Percentiles rank a stretch among this genome's conserved stretches.
These are phyloP conservation scores for Cercospora sp. DNA, from an alignment of 2,329 filamentous ascomycete species.

Conservation along the genomic window DNA sequence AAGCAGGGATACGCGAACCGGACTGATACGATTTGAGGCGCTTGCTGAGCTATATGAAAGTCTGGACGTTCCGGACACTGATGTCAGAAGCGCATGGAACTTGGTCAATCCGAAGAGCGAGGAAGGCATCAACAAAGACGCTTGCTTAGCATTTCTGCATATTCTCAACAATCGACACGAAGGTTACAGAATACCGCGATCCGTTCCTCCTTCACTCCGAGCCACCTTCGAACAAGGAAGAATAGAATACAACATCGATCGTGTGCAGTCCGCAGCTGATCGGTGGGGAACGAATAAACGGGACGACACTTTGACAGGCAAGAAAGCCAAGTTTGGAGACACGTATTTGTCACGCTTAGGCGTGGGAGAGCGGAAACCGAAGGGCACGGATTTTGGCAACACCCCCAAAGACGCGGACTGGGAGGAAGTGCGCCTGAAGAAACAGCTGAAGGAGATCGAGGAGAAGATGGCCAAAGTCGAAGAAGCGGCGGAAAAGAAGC, in stretches of 20 bases:
- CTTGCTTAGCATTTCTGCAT: constrained; percentile 89
- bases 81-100: constrained; percentile 93
- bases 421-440: constrained; percentile 94
- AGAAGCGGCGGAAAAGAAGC: constrained; percentile 57
- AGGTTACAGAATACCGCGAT: constrained; percentile 88
- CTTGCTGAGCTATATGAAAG: constrained; percentile 83
- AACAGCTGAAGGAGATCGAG: constrained; percentile 86
- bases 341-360: constrained; percentile 91
- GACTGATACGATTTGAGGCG: constrained; percentile 71
- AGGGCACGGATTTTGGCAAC: constrained; percentile 85
- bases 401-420: constrained; percentile 88
- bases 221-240: constrained; percentile 91
- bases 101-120: constrained; percentile 88
- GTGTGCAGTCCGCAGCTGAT: constrained; percentile 62
- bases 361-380: constrained; percentile 68
- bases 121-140: constrained; percentile 87
- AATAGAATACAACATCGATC: constrained; percentile 93
- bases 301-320: constrained; percentile 77
- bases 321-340: constrained; percentile 96
- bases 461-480: constrained; percentile 83
- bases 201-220: constrained; percentile 85
- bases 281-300: constrained; percentile 79
- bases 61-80: constrained; percentile 70
- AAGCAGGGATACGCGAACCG: constrained; percentile 75
- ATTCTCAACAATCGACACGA: constrained; percentile 96